Conservation (phyloP, 305 asterid species). For the Fraxinus sp. region DNA sequence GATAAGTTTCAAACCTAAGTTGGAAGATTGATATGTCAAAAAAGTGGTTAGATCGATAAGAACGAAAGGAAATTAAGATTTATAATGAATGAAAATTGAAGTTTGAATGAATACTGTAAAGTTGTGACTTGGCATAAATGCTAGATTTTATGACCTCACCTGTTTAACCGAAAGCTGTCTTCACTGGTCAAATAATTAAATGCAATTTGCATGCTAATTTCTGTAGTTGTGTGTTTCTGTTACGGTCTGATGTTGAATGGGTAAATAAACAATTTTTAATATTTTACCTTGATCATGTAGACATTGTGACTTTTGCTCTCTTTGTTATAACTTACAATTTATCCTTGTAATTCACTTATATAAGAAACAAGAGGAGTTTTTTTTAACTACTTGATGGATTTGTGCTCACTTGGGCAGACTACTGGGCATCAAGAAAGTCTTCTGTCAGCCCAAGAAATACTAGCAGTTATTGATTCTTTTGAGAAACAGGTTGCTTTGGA, state of each 20-base stretch:
- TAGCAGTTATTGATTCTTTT: slow-evolving; percentile 52
- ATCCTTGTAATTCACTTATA: slow-evolving; percentile 4
- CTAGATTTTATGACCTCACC: background rate
- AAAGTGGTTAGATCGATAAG: background rate
- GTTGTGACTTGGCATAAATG: background rate
- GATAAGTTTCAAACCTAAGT: background rate
- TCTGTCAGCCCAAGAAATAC: slow-evolving; percentile 41
- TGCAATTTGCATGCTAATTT: background rate
- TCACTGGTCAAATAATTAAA: background rate
- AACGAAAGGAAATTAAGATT: background rate
- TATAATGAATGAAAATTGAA: slow-evolving; percentile 7
- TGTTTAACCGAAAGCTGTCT: background rate
- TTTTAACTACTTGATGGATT: slow-evolving; percentile 19
- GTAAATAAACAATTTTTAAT: background rate
- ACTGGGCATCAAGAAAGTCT: slow-evolving; percentile 40
- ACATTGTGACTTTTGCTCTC: slow-evolving; percentile 9
- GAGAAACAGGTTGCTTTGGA: slow-evolving; percentile 56
- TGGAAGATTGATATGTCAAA: background rate
- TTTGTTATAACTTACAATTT: slow-evolving; percentile 6
- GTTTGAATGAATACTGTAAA: background rate
- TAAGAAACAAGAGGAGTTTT: background rate
- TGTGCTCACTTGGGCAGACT: slow-evolving; percentile 44
- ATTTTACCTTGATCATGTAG: background rate
- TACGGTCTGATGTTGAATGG: slow-evolving; percentile 1
- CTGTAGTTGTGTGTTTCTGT: background rate